A percentile compares a stretch with the other conserved stretches of the same genome.
Conservation (phyloP, 2,329 filamentous ascomycete genomes). For the Elsinoe batatas region DNA sequence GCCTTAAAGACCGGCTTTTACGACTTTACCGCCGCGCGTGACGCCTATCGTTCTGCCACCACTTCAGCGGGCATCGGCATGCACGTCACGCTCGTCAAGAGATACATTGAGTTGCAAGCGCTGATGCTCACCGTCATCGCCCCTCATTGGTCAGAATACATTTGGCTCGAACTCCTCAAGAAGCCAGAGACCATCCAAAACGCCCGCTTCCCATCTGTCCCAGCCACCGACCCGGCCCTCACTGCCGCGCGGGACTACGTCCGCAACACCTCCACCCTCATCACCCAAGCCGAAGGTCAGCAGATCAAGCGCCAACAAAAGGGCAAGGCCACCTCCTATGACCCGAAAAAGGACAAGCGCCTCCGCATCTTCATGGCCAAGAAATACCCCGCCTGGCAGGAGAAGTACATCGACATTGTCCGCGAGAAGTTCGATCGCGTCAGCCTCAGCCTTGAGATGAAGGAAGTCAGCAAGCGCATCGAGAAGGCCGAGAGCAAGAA, state of each 20-base stretch:
- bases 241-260: conserved; percentile 78
- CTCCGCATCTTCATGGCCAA: conserved; percentile 75
- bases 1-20: conserved; percentile 79
- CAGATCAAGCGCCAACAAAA: conserved; percentile 86
- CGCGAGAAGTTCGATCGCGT: conserved; percentile 57
- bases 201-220: conserved; percentile 62
- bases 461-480: conserved; percentile 66
- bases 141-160: conserved; percentile 88
- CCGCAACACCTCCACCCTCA: conserved; percentile 60
- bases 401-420: conserved; percentile 75
- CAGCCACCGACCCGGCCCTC: conserved; percentile 55
- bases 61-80: conserved; percentile 70
- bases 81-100: conserved; percentile 68
- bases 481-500: conserved; percentile 91
- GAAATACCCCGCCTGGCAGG: conserved; percentile 82
- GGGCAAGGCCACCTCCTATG: conserved; percentile 75
- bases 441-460: conserved; percentile 61
- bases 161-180: conserved; percentile 85
- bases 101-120: conserved; percentile 80
- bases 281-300: conserved; percentile 73
- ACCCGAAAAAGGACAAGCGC: conserved; percentile 86
- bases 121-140: conserved; percentile 74
- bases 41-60: conserved; percentile 80
- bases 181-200: conserved; percentile 68
- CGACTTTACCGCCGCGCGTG: conserved; percentile 78